A percentile compares a stretch with the other conserved stretches of the same genome.
Conservation (phyloP, 2,329 filamentous ascomycete species). For the Graphilbum sp. region DNA sequence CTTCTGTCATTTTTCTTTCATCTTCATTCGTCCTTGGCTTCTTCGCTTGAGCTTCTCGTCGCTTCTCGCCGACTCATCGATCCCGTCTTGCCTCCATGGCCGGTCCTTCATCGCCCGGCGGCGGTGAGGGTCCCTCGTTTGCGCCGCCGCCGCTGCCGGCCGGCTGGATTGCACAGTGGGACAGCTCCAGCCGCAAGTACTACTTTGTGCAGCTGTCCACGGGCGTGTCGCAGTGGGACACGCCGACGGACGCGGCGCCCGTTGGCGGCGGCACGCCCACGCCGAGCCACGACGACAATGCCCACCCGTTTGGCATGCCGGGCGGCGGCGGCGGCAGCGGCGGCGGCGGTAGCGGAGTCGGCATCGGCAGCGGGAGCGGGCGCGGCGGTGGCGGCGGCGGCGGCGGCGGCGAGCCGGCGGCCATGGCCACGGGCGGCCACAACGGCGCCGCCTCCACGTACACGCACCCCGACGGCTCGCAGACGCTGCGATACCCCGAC, state of each 20-base stretch:
- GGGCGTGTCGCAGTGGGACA: conserved; percentile 59
- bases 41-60: neutral
- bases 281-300: conserved; percentile 30
- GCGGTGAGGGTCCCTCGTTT: conserved; percentile 41
- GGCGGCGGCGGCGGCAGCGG: conserved; percentile 7
- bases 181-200: conserved; percentile 46
- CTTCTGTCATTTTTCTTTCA: neutral
- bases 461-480: conserved; percentile 44
- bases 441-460: conserved; percentile 22
- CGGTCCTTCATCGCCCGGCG: conserved; percentile 39
- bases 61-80: neutral
- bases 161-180: conserved; percentile 58
- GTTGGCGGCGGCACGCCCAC: conserved; percentile 37
- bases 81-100: conserved; percentile 24
- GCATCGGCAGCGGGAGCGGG: neutral
- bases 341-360: neutral
- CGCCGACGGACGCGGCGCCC: conserved; percentile 46
- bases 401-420: conserved; percentile 5
- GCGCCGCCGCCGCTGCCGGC: conserved; percentile 43
- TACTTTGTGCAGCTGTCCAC: conserved; percentile 60
- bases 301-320: conserved; percentile 47
- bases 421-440: conserved; percentile 14
- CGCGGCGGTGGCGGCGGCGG: conserved; percentile 4
- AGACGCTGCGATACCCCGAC: conserved; percentile 44
- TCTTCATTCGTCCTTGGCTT: neutral